Percentiles rank a stretch among this genome's conserved stretches.
phyloP scores from a whole-genome alignment of 176 grass and related monocot species.

The Oryza brachyantha region DNA sequence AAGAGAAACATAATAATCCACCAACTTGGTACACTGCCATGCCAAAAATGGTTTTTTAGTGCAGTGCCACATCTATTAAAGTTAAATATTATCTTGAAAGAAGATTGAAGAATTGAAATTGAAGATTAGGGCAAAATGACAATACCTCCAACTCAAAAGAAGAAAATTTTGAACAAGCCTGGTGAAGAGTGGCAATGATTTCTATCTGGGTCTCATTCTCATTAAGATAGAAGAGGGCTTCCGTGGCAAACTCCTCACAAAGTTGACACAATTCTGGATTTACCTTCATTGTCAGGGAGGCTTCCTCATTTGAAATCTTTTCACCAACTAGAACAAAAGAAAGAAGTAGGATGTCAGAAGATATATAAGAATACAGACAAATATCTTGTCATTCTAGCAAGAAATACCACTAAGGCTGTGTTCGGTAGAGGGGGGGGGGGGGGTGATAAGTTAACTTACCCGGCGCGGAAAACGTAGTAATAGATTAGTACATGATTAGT shows the following conservation, averaged over 20 bases:
- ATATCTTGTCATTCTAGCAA: neutral
- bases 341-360: conserved; percentile 6
- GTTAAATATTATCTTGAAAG: neutral
- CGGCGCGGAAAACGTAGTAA: too few species aligned
- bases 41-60: neutral
- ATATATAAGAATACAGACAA: conserved; percentile 9
- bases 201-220: conserved; percentile 67
- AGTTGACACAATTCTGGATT: conserved; percentile 51
- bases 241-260: conserved; percentile 64
- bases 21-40: conserved; percentile 65
- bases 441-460: too few species aligned
- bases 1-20: conserved; percentile 63
- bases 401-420: neutral
- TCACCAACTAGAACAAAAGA: conserved; percentile 39
- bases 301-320: conserved; percentile 20
- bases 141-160: conserved; percentile 58
- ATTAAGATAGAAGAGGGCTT: conserved; percentile 54
- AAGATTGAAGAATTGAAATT: neutral
- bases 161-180: conserved; percentile 52
- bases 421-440: too few species aligned
- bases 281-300: conserved; percentile 26
- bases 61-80: neutral
- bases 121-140: neutral
- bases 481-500: too few species aligned
- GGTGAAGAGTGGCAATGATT: conserved; percentile 53